Percentiles rank a stretch among this genome's conserved stretches.
Evolutionary conservation across 164 flowering plant species (phyloP).

Genomic region (Cinnamomum micranthum): DNA sequence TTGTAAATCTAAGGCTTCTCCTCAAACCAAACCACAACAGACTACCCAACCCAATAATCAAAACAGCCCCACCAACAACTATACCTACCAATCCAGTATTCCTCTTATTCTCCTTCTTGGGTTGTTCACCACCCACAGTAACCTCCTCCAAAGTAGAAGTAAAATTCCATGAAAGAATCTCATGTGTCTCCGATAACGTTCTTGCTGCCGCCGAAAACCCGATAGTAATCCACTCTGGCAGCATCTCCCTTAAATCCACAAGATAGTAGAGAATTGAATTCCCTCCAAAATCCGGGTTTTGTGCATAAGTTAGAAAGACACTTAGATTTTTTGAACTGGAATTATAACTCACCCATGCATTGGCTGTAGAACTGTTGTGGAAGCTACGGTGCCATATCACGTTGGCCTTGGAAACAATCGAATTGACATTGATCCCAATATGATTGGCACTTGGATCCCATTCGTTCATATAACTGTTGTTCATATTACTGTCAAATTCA

Average conservation of each 20-base stretch:
- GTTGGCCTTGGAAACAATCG: slow-evolving; percentile 31
- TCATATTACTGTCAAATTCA: slow-evolving; percentile 45
- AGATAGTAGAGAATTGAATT: slow-evolving; percentile 28
- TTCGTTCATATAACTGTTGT: slow-evolving; percentile 27
- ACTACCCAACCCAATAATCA: too few species aligned
- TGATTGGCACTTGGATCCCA: slow-evolving; percentile 52
- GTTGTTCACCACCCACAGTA: too few species aligned
- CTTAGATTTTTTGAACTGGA: slow-evolving; percentile 20
- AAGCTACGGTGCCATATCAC: slow-evolving; percentile 44
- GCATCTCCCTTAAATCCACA: slow-evolving; percentile 35
- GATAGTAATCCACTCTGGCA: slow-evolving; percentile 40
- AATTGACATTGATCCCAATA: slow-evolving; percentile 41
- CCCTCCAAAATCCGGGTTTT: slow-evolving; percentile 23
- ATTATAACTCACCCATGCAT: slow-evolving; percentile 41
- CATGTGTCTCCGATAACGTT: slow-evolving; percentile 28
- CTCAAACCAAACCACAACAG: too few species aligned
- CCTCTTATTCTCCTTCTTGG: too few species aligned
- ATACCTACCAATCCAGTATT: too few species aligned
- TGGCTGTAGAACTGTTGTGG: slow-evolving; percentile 29
- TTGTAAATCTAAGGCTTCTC: too few species aligned
- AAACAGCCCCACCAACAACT: too few species aligned
- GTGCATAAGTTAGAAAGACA: slow-evolving; percentile 38
- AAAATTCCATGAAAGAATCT: slow-evolving; percentile 50
- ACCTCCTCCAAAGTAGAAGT: slow-evolving; percentile 34
- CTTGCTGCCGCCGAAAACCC: slow-evolving; percentile 74